Percentiles rank a stretch among this genome's conserved stretches.
Evolutionary conservation across 2,329 filamentous ascomycete species (phyloP).

Genomic region (Gnomoniopsis smithogilvyi): DNA sequence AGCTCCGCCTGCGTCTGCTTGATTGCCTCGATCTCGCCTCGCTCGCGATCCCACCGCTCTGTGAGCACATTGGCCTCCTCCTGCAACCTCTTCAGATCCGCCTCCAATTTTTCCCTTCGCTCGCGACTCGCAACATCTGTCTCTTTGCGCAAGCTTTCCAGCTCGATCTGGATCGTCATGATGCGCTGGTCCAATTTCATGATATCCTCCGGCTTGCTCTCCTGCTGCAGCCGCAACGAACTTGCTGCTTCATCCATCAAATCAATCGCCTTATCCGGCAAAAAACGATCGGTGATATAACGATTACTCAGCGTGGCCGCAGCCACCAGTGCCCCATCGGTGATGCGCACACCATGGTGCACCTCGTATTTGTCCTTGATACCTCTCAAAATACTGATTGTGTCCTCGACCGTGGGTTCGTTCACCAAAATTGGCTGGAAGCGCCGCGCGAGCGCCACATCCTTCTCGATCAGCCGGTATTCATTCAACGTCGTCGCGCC

Average conservation of each 20-base stretch:
- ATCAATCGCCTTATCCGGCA: slow-evolving; percentile 97
- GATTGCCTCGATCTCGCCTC: slow-evolving; percentile 77
- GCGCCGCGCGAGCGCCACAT: slow-evolving; percentile 84
- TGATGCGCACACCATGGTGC: slow-evolving; percentile 93
- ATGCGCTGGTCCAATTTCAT: slow-evolving; percentile 90
- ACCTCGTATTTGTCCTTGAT: slow-evolving; percentile 99
- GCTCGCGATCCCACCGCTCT: slow-evolving; percentile 86
- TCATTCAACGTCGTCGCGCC: slow-evolving; percentile 92
- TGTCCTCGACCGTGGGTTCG: slow-evolving; percentile 87
- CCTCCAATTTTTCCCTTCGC: slow-evolving; percentile 79
- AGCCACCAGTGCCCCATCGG: slow-evolving; percentile 85
- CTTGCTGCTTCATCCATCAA: slow-evolving; percentile 94
- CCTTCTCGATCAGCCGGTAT: slow-evolving; percentile 92
- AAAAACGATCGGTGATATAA: slow-evolving; percentile 93
- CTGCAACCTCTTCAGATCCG: slow-evolving; percentile 71
- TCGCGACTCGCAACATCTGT: slow-evolving; percentile 87
- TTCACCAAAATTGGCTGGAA: slow-evolving; percentile 95
- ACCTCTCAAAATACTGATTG: slow-evolving; percentile 89
- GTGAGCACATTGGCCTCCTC: slow-evolving; percentile 73
- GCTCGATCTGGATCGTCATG: slow-evolving; percentile 95
- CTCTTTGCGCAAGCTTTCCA: slow-evolving; percentile 92
- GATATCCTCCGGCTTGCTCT: slow-evolving; percentile 94
- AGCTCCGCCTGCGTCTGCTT: slow-evolving; percentile 88
- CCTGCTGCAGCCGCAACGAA: slow-evolving; percentile 85
- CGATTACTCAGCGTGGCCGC: slow-evolving; percentile 91